Base-by-base conservation (phyloP, 192 early-diverging fungal species). In the Rhizophagus clarus region DNA sequence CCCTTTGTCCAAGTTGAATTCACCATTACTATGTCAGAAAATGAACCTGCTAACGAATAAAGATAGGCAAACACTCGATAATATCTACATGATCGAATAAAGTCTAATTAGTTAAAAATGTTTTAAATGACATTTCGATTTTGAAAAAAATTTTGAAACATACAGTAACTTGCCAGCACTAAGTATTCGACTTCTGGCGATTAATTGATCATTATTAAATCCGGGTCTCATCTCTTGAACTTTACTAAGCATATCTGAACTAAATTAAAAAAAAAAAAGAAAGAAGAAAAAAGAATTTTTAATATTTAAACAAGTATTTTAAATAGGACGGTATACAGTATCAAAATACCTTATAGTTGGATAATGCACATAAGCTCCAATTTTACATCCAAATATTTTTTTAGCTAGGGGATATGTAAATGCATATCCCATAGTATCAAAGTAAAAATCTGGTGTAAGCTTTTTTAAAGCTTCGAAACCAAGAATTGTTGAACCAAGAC, bases 351-450 rank as follows among this genome's bases (percentile, higher is more conserved):
- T 95, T 70, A 99, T 96, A 11, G 93, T 92, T 12, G 98, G 98
- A 79, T 99, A 99, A 84, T 99, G 98, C 22, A 95, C 94, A 81
- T 99, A 99, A 0, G 96, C 88, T 0, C 94, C 89, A 9, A 94
- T 89, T 61, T 88, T 87, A 61, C 87, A 81, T 1, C 88, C 81
- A 37, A 87, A 88, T 34, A 97, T 61, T 31, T 88, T 66, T 61
- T 86, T 87, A 0, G 93, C 91, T 3, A 97, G 67, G 10, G 96
- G 97, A 82, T 95, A 97, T 3, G 93, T 94, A 76, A 99, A 98
- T 8, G 96, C 97, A 83, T 95, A 97, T 45, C 98, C 98, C 83
- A 98, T 92, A 0, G 97, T 97, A 80, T 99, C 98, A 75, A 96
- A 86, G 85, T 93, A 96, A 2, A 99, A 79, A 81, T 97, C 94